Conservation (phyloP, 2,329 filamentous ascomycete species). For the Trichophyton rubrum region DNA sequence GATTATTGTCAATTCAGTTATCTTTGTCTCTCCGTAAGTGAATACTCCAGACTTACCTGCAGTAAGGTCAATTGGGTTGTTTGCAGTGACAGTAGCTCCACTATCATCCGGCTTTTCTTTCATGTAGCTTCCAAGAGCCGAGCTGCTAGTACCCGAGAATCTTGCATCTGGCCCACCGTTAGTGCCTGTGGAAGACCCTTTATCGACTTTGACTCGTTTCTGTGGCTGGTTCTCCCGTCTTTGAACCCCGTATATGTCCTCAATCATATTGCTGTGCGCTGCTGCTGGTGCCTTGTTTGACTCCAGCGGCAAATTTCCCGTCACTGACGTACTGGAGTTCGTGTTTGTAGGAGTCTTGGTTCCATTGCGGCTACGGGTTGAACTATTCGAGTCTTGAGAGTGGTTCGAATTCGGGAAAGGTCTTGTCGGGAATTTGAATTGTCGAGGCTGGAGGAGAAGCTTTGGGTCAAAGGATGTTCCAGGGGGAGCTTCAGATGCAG, state of each 20-base stretch:
- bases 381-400: not conserved
- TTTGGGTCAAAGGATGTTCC: conserved; percentile 12
- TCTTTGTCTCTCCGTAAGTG: not conserved
- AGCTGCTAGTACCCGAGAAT: conserved; percentile 33
- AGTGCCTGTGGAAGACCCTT: conserved; percentile 20
- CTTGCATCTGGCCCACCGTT: conserved; percentile 34
- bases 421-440: conserved; percentile 4
- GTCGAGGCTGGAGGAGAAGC: conserved; percentile 14
- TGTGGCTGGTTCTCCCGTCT: conserved; percentile 49
- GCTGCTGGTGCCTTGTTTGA: conserved; percentile 18
- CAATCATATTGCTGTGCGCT: conserved; percentile 43
- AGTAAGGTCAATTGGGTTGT: conserved; percentile 35
- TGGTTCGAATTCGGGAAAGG: not conserved
- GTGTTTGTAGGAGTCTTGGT: not conserved
- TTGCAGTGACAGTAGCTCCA: conserved; percentile 35
- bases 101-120: conserved; percentile 42
- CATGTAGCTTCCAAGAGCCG: conserved; percentile 53
- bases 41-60: conserved; percentile 17
- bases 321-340: conserved; percentile 6
- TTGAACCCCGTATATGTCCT: conserved; percentile 63
- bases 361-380: not conserved
- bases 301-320: conserved; percentile 9
- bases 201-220: conserved; percentile 51
- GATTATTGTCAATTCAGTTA: conserved; percentile 1
- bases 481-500: not conserved